Evolutionary conservation across 2,329 filamentous ascomycete species (phyloP).

Genomic region (Tolypocladium paradoxum): DNA sequence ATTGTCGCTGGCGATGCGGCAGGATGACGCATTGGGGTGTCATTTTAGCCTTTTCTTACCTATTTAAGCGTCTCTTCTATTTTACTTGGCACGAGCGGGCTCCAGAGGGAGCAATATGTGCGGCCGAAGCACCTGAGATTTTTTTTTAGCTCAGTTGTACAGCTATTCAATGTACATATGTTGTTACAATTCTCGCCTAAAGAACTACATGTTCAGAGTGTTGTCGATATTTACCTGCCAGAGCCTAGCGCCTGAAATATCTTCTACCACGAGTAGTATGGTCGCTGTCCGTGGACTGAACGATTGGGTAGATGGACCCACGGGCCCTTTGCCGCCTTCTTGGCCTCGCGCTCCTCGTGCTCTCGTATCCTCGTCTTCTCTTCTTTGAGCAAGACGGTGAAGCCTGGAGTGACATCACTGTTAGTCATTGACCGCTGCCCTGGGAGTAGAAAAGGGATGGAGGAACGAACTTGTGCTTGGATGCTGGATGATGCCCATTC

Average conservation of each 20-base stretch:
- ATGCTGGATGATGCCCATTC: constrained; percentile 54
- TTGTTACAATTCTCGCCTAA: constrained; percentile 14
- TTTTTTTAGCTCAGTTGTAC: constrained; percentile 12
- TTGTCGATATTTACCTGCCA: background rate
- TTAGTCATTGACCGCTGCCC: background rate
- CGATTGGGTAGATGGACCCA: constrained; percentile 87
- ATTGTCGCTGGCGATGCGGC: background rate
- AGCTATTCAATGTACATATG: constrained; percentile 24
- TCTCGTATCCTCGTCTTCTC: constrained; percentile 80
- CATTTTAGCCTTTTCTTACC: background rate
- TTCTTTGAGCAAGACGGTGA: constrained; percentile 81
- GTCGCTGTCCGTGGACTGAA: constrained; percentile 71
- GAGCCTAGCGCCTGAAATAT: background rate
- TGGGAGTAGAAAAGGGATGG: background rate
- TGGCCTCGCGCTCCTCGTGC: constrained; percentile 66
- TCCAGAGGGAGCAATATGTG: background rate
- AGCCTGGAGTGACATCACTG: constrained; percentile 35
- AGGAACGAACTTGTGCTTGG: constrained; percentile 61
- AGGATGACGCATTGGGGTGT: background rate
- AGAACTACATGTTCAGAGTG: background rate
- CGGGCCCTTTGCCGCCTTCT: constrained; percentile 62
- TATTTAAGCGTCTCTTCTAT: background rate
- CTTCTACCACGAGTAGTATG: constrained; percentile 80
- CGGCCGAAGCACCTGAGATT: background rate
- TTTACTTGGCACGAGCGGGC: background rate